These are phyloP conservation scores for Tetrapisispora namnaoensis DNA, from an alignment of 805 yeast species.

Conservation along the genomic window DNA sequence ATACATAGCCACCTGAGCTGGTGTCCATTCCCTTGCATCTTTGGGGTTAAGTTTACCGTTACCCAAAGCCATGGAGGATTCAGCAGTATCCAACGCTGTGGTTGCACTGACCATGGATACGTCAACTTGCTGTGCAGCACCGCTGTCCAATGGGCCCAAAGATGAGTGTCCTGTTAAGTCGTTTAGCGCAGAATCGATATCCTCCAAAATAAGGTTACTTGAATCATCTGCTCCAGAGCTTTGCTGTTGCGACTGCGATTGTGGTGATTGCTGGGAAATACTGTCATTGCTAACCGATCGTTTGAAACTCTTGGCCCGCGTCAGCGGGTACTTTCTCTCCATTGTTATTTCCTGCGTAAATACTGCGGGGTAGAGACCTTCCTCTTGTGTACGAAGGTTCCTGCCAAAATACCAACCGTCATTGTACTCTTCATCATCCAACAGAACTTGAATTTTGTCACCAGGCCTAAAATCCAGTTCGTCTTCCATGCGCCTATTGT, in stretches of 20 bases:
- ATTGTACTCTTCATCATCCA: constrained; percentile 85
- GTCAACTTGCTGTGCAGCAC: background rate
- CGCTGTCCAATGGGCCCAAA: constrained; percentile 8
- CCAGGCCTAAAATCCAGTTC: constrained; percentile 75
- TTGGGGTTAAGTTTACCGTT: background rate
- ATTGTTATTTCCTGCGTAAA: constrained; percentile 53
- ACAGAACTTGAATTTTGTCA: constrained; percentile 76
- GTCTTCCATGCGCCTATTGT: constrained; percentile 78
- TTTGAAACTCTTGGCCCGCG: constrained; percentile 48
- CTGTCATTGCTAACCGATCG: constrained; percentile 15
- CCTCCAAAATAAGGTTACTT: constrained; percentile 33
- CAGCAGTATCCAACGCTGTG: constrained; percentile 1
- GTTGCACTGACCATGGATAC: background rate
- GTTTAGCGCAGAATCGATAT: constrained; percentile 61
- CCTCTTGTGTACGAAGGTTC: constrained; percentile 56
- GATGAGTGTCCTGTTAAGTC: constrained; percentile 39
- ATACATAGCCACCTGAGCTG: constrained; percentile 72
- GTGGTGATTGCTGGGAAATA: background rate
- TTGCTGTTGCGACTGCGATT: background rate
- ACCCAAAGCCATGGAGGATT: background rate
- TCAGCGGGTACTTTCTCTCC: constrained; percentile 32
- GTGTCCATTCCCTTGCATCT: constrained; percentile 48
- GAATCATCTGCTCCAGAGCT: background rate
- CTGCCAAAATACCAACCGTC: constrained; percentile 97
- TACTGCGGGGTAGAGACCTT: constrained; percentile 83